Base-by-base conservation (phyloP, 2,329 filamentous ascomycete species). In the Hymenoscyphus scutula region DNA sequence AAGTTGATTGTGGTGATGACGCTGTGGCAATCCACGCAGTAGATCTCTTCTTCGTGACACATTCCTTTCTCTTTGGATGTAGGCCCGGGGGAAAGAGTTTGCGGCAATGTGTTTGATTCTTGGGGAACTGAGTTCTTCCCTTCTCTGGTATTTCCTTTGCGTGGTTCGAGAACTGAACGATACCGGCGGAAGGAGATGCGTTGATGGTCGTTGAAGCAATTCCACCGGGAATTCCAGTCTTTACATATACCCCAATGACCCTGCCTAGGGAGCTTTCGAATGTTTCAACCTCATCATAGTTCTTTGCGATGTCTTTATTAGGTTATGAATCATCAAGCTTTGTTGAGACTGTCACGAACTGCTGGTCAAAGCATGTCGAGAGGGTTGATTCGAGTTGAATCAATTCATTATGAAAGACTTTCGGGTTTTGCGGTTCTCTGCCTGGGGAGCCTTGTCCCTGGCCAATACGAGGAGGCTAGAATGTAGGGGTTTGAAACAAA, bases 341-440 rank as follows among this genome's bases (percentile, higher is more conserved):
- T 54, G 25, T 54, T 11, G 25, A 30, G 51, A 30, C 25, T 8
- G 13, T 27, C 51, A n/a, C 25, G 25, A 54, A 54, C 25, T 25
- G 51, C 27, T 54, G 51, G 51, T 54, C 51, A 54, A 54, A 54
- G 51, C 25, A 23, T 29, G 51, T n/a, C 51, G 25, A 30, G 29
- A 27, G 30, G 51, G 25, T 53, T 53, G 48, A 53, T 17, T 27
- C 13, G 51, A 54, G 25, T 54, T 54, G 25, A 54, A n/a, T 32
- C 51, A 53, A 25, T 27, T 53, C 1, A 29, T 54, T 32, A 7
- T n/a, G 25, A 54, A 32, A 54, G 29, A 6, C 51, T 3, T 54
- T 32, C 25, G n/a, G 41, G 41, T 8, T 11, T 11, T 19, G 41
- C 7, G n/a, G 41, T 48, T 25, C n/a, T 4, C n/a, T 48, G 41